These are phyloP conservation scores for Tricholoma terreum DNA, from an alignment of 768 basidiomycete species.

Conservation along the genomic window DNA sequence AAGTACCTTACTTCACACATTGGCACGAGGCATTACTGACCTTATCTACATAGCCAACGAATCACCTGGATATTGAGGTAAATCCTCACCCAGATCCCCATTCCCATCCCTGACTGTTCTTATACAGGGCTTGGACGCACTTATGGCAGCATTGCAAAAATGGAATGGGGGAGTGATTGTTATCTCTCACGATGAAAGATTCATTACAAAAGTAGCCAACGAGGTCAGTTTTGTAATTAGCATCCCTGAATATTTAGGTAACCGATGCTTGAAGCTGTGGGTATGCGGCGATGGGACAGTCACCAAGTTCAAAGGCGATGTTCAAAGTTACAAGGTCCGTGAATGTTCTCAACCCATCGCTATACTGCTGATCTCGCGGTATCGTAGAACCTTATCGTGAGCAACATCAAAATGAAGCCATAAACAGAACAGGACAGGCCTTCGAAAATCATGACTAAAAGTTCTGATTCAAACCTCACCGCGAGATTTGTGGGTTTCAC, in stretches of 20 bases:
- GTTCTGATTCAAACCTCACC: no score
- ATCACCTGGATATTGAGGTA: conserved; percentile 94
- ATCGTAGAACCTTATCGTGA: conserved; percentile 68
- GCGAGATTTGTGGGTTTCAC: no score
- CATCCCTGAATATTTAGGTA: conserved; percentile 1
- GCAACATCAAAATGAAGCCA: conserved; percentile 62
- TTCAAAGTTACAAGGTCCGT: conserved; percentile 83
- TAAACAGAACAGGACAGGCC: conserved; percentile 15
- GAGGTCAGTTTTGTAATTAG: conserved; percentile 49
- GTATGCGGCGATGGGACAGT: conserved; percentile 86
- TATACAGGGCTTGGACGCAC: conserved; percentile 86
- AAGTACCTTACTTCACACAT: conserved; percentile 47
- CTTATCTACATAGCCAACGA: conserved; percentile 64
- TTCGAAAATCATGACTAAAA: no score
- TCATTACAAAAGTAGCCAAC: conserved; percentile 86
- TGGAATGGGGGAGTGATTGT: conserved; percentile 94
- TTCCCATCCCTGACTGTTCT: not conserved
- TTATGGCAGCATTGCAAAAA: conserved; percentile 74
- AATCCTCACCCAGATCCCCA: conserved; percentile 2
- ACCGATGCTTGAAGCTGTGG: conserved; percentile 63
- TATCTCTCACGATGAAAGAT: conserved; percentile 94
- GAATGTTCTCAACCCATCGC: conserved; percentile 1
- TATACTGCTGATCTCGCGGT: conserved; percentile 2
- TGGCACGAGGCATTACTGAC: not conserved
- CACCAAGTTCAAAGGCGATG: conserved; percentile 83